Base-by-base conservation (phyloP, 345 rosid species). In the Moricandia moricandioides region DNA sequence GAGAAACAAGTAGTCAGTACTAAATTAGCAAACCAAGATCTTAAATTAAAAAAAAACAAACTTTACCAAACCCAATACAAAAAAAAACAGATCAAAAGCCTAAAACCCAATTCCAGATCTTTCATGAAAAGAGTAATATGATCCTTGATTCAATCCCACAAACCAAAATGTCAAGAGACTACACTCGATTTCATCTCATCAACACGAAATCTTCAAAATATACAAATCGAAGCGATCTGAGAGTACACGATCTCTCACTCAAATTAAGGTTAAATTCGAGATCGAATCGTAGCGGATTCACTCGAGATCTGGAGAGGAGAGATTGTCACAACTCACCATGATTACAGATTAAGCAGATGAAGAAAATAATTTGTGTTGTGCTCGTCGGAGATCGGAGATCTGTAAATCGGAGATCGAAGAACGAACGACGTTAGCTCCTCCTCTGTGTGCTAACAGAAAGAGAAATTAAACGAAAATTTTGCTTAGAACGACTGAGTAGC, bases 381-480 rank as follows among this genome's bases (percentile, higher is more conserved):
- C 5, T 60, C 62, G 71, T 59, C 18, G 72, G 76, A 78, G 71
- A 68, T 78, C 72, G 76, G 65, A 66, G 59, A 58, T 71, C 72
- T 71, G 68, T 33, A 60, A 65, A 77, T 77, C 76, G 68, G 72
- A 65, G 80, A 77, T 70, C 80, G 76, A 57, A 64, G 64, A 52
- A 67, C 18, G 69, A 69, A 77, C 62, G 55, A 57, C 71, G 80
- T 64, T 39, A 77, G 76, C 76, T 70, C 47, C 76, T 70, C 47
- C n/a, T 12, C n/a, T 21, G 62, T 65, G 62, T 71, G 71, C 58
- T 77, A 43, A 64, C 33, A 4, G 3, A 5, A 29, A 29, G 1
- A 12, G 17, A 54, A 40, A 33, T 77, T 37, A 43, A 56, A 55
- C 2, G 24, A 49, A 34, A 7, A 35, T 7, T 17, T 77, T 64